Evolutionary conservation across 164 flowering plant species (phyloP).

Genomic region (Chloranthus sessilifolius): DNA sequence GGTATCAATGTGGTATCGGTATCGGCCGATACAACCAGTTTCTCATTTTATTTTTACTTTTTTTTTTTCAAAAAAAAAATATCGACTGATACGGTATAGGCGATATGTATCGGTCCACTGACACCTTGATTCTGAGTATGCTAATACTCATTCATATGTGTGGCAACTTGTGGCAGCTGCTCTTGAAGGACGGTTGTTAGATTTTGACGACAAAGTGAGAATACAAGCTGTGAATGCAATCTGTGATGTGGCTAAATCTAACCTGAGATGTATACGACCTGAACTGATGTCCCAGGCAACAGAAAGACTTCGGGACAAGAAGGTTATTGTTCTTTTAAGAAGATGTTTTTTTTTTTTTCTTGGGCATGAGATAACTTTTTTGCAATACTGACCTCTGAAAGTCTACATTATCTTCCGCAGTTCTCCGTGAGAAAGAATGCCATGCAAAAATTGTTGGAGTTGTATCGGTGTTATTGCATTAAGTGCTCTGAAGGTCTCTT

Average conservation of each 20-base stretch:
- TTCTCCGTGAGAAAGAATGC: slow-evolving; percentile 76
- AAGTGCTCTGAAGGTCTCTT: slow-evolving; percentile 51
- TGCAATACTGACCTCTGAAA: neutral
- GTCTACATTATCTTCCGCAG: slow-evolving; percentile 27
- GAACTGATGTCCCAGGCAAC: slow-evolving; percentile 45
- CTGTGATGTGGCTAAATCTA: slow-evolving; percentile 65
- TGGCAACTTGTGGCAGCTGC: slow-evolving; percentile 50
- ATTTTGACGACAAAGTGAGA: slow-evolving; percentile 87
- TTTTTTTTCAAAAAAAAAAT: no score
- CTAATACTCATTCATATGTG: no score
- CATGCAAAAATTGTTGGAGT: slow-evolving; percentile 64
- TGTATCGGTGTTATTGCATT: slow-evolving; percentile 67
- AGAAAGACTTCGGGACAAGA: slow-evolving; percentile 91
- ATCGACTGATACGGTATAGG: no score
- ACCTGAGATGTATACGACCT: slow-evolving; percentile 37
- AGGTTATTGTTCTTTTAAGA: slow-evolving; percentile 37
- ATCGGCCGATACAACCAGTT: no score
- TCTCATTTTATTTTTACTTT: no score
- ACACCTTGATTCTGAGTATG: no score
- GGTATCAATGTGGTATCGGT: no score
- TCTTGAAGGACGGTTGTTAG: slow-evolving; percentile 68
- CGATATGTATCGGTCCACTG: no score
- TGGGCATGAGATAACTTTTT: neutral
- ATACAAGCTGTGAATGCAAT: slow-evolving; percentile 54
- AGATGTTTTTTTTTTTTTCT: slow-evolving; percentile 2